Base-by-base conservation (phyloP, 257 asterid species). In the Leonotis leonurus region DNA sequence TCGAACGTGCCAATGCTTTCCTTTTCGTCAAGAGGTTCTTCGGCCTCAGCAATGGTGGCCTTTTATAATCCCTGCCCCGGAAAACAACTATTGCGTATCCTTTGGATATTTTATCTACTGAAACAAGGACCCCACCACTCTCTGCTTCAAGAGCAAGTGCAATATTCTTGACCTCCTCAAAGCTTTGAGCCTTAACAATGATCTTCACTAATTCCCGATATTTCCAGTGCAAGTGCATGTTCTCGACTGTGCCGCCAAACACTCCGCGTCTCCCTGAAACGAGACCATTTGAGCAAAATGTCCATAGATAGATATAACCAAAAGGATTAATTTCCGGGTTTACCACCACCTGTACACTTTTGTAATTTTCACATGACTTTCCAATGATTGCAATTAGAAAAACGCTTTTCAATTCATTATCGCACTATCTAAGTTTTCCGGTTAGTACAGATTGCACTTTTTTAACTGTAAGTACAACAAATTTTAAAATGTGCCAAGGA, bases 211-310 rank as follows among this genome's bases (percentile, higher is more conserved):
- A 62, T 79, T 93, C 97, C 21, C 97, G 78, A 73, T 89, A 89
- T 68, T 93, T 93, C 99, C 97, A 93, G 70, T 93, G 99, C 73
- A 93, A 81, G 78, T 93, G 99, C 99, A 89, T 89, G 80, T 93
- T 93, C 77, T 93, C 99, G 65, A 93, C 95, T 0, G 99, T 93
- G 74, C 99, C 99, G 64, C 80, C 95, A 71, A 93, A 93, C 66
- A 93, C 84, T 67, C 99, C 99, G 55, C 97, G 99, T 78, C 97
- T 78, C 73, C 97, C 97, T 93, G 95, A 62, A 75, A 75, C 33
- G 55, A 39, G 63, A 57, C 14, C 64, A 29, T 20, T 61, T 68
- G 30, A 70, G 51, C 61, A 73, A 39, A 18, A 35, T 40, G 53
- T 35, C 33, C 22, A 35, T 11, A 29, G 51, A 37, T 46, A 43